A percentile compares a stretch with the other conserved stretches of the same genome.
Conservation (phyloP, 2,329 filamentous ascomycete genomes). For the Cladosporium austrohemisphaericum region DNA sequence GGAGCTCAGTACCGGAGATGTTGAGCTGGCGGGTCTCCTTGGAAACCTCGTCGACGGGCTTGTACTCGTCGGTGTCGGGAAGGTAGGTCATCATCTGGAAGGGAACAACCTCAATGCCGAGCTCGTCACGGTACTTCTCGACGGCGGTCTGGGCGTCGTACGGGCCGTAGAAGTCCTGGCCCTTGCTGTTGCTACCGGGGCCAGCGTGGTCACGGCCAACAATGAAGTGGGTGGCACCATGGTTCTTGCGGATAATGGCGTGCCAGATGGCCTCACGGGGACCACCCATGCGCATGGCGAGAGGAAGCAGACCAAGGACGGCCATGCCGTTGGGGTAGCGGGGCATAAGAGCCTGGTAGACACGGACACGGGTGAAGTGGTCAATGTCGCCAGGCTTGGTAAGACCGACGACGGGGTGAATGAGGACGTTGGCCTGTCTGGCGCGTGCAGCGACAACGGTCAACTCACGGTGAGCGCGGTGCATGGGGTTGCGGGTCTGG, state of each 20-base stretch:
- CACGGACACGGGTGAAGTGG: constrained; percentile 97
- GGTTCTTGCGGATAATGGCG: constrained; percentile 99
- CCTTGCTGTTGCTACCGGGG: constrained; percentile 96
- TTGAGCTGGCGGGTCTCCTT: constrained; percentile 71
- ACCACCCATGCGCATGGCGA: constrained; percentile 99
- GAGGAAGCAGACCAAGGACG: constrained; percentile 84
- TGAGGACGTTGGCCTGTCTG: constrained; percentile 96
- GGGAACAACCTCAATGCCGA: constrained; percentile 96
- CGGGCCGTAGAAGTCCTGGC: constrained; percentile 93
- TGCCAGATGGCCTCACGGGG: constrained; percentile 99
- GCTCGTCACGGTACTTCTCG: constrained; percentile 92
- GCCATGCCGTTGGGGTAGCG: constrained; percentile 99
- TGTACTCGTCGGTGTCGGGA: constrained; percentile 94
- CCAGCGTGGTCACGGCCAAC: constrained; percentile 97
- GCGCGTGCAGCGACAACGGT: constrained; percentile 94
- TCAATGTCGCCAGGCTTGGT: constrained; percentile 99
- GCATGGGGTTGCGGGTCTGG: constrained; percentile 99
- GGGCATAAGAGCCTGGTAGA: constrained; percentile 94
- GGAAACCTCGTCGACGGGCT: constrained; percentile 83
- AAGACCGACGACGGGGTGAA: constrained; percentile 96
- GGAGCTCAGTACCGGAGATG: constrained; percentile 68
- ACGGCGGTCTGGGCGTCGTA: constrained; percentile 97
- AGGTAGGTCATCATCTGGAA: constrained; percentile 99
- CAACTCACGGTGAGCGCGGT: constrained; percentile 94
- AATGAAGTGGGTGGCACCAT: constrained; percentile 98